Percentiles rank a stretch among this genome's conserved stretches.
phyloP scores from a whole-genome alignment of 2,329 filamentous ascomycete genomes.

The Paecilomyces sp. region DNA sequence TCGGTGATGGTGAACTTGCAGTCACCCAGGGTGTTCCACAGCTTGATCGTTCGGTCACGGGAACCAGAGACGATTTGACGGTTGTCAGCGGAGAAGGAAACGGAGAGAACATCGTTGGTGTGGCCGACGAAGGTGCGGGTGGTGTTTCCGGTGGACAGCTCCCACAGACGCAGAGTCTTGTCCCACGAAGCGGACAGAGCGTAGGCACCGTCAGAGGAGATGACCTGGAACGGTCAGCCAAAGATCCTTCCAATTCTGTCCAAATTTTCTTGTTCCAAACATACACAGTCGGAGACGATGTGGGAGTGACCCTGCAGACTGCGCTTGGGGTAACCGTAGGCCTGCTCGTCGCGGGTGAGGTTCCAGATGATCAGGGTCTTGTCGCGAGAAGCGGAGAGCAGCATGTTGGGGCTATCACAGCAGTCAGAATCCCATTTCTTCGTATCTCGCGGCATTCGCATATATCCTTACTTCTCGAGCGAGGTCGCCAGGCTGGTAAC shows the following conservation, averaged over 20 bases:
- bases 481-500: slow-evolving; percentile 97
- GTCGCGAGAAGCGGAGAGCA: slow-evolving; percentile 94
- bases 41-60: slow-evolving; percentile 98
- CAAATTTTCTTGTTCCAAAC: slow-evolving; percentile 35
- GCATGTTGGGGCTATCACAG: slow-evolving; percentile 84
- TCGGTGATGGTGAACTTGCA: slow-evolving; percentile 99
- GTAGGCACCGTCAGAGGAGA: slow-evolving; percentile 99
- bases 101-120: slow-evolving; percentile 98
- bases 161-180: slow-evolving; percentile 99
- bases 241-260: slow-evolving; percentile 8
- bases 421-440: slow-evolving; percentile 29
- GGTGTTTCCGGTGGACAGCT: slow-evolving; percentile 93
- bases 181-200: slow-evolving; percentile 98
- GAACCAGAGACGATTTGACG: slow-evolving; percentile 99
- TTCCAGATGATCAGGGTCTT: slow-evolving; percentile 99
- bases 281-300: slow-evolving; percentile 99
- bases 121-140: slow-evolving; percentile 98
- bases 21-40: slow-evolving; percentile 99
- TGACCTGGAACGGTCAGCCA: slow-evolving; percentile 59
- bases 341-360: slow-evolving; percentile 95
- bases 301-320: slow-evolving; percentile 98
- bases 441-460: slow-evolving; percentile 8
- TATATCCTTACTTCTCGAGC: slow-evolving; percentile 79
- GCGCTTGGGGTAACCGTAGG: slow-evolving; percentile 99
- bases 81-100: slow-evolving; percentile 99